Percentiles rank a stretch among this genome's conserved stretches.
phyloP scores from a whole-genome alignment of 768 basidiomycete genomes.

The Cyclocybe aegerita region DNA sequence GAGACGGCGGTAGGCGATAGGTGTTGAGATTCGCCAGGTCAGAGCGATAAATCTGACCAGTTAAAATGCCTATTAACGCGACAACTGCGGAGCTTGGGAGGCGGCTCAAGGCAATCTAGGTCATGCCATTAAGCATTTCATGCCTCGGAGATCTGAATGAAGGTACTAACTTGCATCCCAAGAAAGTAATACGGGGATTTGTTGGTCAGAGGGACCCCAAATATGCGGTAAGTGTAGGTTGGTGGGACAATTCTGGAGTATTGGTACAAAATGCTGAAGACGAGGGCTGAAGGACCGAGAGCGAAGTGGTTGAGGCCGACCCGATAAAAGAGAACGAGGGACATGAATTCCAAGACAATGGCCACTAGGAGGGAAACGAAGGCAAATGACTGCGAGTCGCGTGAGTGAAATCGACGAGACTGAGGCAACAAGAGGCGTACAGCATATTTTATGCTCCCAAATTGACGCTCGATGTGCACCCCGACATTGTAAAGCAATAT shows the following conservation, averaged over 20 bases:
- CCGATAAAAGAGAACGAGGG: conserved; percentile 64
- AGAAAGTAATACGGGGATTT: conserved; percentile 74
- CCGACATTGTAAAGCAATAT: conserved; percentile 72
- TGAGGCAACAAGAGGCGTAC: conserved; percentile 41
- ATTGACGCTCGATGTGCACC: conserved; percentile 77
- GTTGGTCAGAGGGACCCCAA: conserved; percentile 72
- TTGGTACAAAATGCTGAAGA: conserved; percentile 85
- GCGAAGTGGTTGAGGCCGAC: conserved; percentile 73
- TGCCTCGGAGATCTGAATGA: neutral
- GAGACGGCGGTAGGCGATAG: conserved; percentile 68
- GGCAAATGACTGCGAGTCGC: conserved; percentile 63
- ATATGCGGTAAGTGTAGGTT: conserved; percentile 73
- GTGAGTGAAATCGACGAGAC: conserved; percentile 5
- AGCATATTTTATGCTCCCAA: conserved; percentile 86
- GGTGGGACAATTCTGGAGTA: conserved; percentile 77
- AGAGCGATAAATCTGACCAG: conserved; percentile 81
- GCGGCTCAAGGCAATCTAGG: conserved; percentile 67
- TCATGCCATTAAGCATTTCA: neutral
- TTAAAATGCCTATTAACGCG: conserved; percentile 61
- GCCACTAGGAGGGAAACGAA: conserved; percentile 65
- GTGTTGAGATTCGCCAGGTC: conserved; percentile 77
- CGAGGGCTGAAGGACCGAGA: conserved; percentile 69
- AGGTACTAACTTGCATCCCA: conserved; percentile 60
- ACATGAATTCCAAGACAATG: conserved; percentile 65
- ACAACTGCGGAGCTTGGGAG: conserved; percentile 65